phyloP scores from a whole-genome alignment of 495 filamentous ascomycete species.

The Trypethelium eluteriae region DNA sequence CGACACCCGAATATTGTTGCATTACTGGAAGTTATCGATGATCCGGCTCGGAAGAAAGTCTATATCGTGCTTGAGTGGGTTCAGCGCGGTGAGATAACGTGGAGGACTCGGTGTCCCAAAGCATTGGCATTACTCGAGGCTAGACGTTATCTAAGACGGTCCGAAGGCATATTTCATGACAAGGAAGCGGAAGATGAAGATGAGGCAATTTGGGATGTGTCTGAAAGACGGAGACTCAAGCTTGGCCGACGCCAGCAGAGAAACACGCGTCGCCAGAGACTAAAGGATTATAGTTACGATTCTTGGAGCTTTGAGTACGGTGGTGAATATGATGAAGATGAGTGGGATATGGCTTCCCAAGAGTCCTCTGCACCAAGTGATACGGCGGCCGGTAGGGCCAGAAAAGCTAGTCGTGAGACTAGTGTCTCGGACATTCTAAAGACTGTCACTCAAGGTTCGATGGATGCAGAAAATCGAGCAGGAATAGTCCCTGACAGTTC shows the following conservation, averaged over 20 bases:
- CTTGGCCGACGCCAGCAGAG: slow-evolving; percentile 25
- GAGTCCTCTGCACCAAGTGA: slow-evolving; percentile 24
- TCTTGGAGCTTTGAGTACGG: slow-evolving; percentile 79
- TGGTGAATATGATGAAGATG: slow-evolving; percentile 54
- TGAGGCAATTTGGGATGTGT: slow-evolving; percentile 41
- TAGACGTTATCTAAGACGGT: slow-evolving; percentile 64
- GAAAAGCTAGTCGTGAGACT: slow-evolving; percentile 12
- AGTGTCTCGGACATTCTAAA: slow-evolving; percentile 3
- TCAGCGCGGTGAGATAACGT: slow-evolving; percentile 84
- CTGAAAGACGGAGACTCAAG: slow-evolving; percentile 27
- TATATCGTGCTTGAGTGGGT: slow-evolving; percentile 96
- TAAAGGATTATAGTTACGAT: slow-evolving; percentile 14
- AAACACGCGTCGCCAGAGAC: slow-evolving; percentile 16
- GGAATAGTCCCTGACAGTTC: background rate
- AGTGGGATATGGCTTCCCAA: slow-evolving; percentile 20
- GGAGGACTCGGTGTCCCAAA: slow-evolving; percentile 75
- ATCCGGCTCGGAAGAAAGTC: slow-evolving; percentile 90
- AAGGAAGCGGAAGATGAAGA: slow-evolving; percentile 46
- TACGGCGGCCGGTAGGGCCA: slow-evolving; percentile 23
- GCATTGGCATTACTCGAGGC: slow-evolving; percentile 78
- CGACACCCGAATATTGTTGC: slow-evolving; percentile 92
- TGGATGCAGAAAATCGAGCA: background rate
- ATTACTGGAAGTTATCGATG: slow-evolving; percentile 93
- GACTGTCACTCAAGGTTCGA: slow-evolving; percentile 16
- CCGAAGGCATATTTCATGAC: slow-evolving; percentile 41